A percentile compares a stretch with the other conserved stretches of the same genome.
These are phyloP conservation scores for Aspergillus jensenii DNA, from an alignment of 2,329 filamentous ascomycete genomes.

Conservation along the genomic window DNA sequence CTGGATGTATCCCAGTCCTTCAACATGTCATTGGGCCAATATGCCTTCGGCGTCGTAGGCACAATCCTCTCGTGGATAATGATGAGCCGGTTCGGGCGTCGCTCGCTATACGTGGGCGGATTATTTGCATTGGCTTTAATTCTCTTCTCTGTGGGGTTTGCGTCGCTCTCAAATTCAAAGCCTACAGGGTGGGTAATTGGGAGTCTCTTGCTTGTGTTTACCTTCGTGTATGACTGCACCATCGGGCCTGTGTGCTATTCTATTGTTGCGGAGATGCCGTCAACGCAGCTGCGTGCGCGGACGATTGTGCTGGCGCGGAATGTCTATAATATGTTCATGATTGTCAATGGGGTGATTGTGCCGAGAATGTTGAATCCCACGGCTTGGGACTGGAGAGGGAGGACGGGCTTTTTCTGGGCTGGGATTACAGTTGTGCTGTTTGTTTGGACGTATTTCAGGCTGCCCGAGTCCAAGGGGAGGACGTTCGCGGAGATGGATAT, in stretches of 20 bases:
- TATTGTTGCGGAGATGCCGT: constrained; percentile 55
- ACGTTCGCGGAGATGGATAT: constrained; percentile 46
- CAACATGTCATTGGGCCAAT: constrained; percentile 12
- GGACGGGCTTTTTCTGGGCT: constrained; percentile 45
- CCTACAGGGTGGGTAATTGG: constrained; percentile 4
- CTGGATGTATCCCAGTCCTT: constrained; percentile 10
- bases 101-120: constrained; percentile 27
- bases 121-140: constrained; percentile 27
- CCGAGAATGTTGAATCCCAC: constrained; percentile 21
- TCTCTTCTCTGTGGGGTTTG: constrained; percentile 1
- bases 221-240: constrained; percentile 8
- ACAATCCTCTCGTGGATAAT: constrained; percentile 11
- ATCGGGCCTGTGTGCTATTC: constrained; percentile 56
- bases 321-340: constrained; percentile 51
- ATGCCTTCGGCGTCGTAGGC: constrained; percentile 9
- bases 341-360: constrained; percentile 65
- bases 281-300: constrained; percentile 55
- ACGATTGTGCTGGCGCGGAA: constrained; percentile 55
- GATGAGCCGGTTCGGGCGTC: constrained; percentile 7
- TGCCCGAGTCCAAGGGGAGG: constrained; percentile 43
- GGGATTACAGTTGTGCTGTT: constrained; percentile 34
- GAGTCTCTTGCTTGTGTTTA: constrained; percentile 4
- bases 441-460: constrained; percentile 45
- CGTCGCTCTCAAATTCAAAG: background rate
- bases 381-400: constrained; percentile 39